These are phyloP conservation scores for Platanthera zijinensis DNA, from an alignment of 106 monocot genomes.

Conservation along the genomic window DNA sequence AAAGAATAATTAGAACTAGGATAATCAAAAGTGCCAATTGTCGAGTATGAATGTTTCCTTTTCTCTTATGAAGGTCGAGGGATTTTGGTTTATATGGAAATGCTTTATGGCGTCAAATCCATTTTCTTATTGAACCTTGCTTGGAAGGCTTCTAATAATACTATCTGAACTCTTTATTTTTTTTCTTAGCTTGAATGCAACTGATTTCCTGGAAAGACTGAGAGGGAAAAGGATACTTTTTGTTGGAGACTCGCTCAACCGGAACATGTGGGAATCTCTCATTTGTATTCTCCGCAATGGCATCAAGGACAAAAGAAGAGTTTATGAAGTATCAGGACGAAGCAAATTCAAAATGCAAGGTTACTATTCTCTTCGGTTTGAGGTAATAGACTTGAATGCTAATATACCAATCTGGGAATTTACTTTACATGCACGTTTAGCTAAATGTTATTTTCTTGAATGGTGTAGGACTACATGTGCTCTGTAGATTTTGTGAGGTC, in stretches of 20 bases:
- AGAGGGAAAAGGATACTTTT: conserved; percentile 74
- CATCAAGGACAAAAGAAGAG: conserved; percentile 43
- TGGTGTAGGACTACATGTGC: conserved; percentile 65
- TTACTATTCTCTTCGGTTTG: conserved; percentile 77
- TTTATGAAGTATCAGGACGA: conserved; percentile 66
- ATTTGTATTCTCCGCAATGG: conserved; percentile 72
- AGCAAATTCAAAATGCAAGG: conserved; percentile 64
- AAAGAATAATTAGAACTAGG: too few species aligned
- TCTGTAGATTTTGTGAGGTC: conserved; percentile 76
- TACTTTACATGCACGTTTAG: neutral
- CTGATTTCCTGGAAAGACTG: conserved; percentile 71
- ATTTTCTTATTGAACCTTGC: neutral
- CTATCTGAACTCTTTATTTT: neutral
- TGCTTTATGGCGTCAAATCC: neutral
- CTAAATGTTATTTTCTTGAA: conserved; percentile 12
- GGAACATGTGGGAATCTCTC: conserved; percentile 96
- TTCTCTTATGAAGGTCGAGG: neutral
- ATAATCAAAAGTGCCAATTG: neutral
- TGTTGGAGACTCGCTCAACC: conserved; percentile 83
- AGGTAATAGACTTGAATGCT: conserved; percentile 31
- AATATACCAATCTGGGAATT: neutral
- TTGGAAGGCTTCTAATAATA: neutral
- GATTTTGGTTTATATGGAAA: neutral
- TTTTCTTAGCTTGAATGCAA: conserved; percentile 61
- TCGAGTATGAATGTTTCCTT: neutral